These are phyloP conservation scores for Suillus subluteus DNA, from an alignment of 768 basidiomycete genomes.

Conservation along the genomic window DNA sequence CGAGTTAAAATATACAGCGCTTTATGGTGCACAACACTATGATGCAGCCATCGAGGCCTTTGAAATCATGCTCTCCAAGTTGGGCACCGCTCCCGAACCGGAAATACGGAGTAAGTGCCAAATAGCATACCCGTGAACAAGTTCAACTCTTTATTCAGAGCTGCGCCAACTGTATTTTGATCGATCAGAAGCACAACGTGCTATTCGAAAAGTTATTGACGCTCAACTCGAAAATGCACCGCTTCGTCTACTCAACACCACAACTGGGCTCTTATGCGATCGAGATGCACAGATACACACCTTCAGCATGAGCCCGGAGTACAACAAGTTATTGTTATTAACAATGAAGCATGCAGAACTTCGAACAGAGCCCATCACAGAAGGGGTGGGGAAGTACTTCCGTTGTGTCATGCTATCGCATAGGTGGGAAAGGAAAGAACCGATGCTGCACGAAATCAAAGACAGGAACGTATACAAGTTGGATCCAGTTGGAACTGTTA, in stretches of 20 bases:
- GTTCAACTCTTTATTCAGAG: neutral
- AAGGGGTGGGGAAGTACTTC: too few species aligned
- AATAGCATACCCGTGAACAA: neutral
- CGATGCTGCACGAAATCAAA: too few species aligned
- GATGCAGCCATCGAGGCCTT: neutral
- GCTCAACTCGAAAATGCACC: neutral
- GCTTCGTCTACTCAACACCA: neutral
- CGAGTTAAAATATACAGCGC: neutral
- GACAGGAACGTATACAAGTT: too few species aligned
- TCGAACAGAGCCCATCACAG: too few species aligned
- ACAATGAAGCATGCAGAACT: too few species aligned
- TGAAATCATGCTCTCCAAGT: neutral
- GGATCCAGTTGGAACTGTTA: too few species aligned
- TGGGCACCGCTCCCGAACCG: neutral
- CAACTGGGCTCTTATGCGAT: neutral
- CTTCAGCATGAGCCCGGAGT: neutral
- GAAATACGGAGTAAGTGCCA: neutral
- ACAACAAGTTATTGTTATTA: neutral
- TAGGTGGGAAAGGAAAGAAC: too few species aligned
- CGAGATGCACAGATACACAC: neutral
- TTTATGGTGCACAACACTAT: neutral
- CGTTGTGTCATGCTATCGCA: too few species aligned
- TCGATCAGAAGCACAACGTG: neutral
- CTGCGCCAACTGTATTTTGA: neutral
- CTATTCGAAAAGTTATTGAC: neutral